A percentile compares a stretch with the other conserved stretches of the same genome.
phyloP scores from a whole-genome alignment of 2,329 filamentous ascomycete species.

The Bipolaris oryzae region DNA sequence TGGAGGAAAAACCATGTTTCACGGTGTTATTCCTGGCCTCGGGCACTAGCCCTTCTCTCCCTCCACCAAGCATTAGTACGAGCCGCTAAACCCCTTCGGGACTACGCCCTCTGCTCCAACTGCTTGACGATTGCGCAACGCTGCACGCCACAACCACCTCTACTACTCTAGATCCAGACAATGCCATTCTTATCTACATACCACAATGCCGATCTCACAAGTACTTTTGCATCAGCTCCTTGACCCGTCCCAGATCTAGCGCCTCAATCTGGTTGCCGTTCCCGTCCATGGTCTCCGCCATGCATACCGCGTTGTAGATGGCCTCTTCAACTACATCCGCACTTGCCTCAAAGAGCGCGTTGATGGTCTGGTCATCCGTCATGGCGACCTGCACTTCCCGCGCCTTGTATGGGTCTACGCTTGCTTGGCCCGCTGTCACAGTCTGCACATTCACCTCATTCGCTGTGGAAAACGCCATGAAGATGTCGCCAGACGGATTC shows the following conservation, averaged over 20 bases:
- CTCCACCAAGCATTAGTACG: too few species aligned
- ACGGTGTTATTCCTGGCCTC: background rate
- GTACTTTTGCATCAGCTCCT: conserved; percentile 46
- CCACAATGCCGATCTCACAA: conserved; percentile 18
- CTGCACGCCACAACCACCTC: background rate
- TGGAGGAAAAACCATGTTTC: background rate
- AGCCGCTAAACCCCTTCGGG: background rate
- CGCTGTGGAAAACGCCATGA: conserved; percentile 69
- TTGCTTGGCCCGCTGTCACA: conserved; percentile 26
- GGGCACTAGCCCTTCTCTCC: background rate
- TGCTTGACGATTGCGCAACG: background rate
- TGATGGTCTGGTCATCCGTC: conserved; percentile 65
- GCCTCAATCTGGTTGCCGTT: conserved; percentile 53
- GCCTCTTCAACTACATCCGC: conserved; percentile 69
- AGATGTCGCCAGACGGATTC: conserved; percentile 70
- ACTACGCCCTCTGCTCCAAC: background rate
- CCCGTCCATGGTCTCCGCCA: conserved; percentile 65
- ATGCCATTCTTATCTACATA: background rate
- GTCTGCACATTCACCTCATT: conserved; percentile 58
- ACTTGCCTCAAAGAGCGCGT: conserved; percentile 65
- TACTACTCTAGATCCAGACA: background rate
- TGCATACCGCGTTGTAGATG: conserved; percentile 68
- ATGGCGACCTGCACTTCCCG: conserved; percentile 56
- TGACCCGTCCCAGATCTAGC: conserved; percentile 43
- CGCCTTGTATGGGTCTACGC: conserved; percentile 44